Base-by-base conservation (phyloP, 2,329 filamentous ascomycete genomes). In the Talaromyces verruculosus region DNA sequence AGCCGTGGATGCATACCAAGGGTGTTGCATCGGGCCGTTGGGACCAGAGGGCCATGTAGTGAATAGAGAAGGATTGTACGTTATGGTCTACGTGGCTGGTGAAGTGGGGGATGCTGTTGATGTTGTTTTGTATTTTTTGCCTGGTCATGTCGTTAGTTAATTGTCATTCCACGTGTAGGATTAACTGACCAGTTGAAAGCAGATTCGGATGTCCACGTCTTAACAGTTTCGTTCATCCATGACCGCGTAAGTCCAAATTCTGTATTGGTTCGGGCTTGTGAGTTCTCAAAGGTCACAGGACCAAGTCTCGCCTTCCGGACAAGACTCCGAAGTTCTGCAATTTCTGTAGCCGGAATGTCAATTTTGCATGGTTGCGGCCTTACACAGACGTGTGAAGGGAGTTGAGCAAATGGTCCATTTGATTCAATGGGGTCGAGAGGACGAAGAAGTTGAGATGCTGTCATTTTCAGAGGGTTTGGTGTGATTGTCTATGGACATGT, bases 1-100 rank as follows among this genome's bases (percentile, higher is more conserved):
- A 87, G 55, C 85, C 86, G 68, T 87, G 85, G 19, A 84, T 71
- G 13, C 85, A 76, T 4, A 81, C 68, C 7, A 87, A 67, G 0
- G 86, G 85, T 0, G 83, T 76, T 0, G 85, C 86, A 67, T 83
- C 78, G 1, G 72, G 37, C 15, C 80, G 82, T 41, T 77, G 68
- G 0, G 85, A 87, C 72, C 87, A 88, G 0, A 88, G 75, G 0
- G 80, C 85, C 1, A 79, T 72, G 70, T 87, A 87, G 70, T 87
- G 85, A 45, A 87, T 75, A 2, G 78, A 72, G 65, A 49, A 64
- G 17, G 62, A 58, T 15, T 57, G 41, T 3, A 30, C 30, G 5
- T 81, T 77, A 4, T 64, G 15, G 3, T 67, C 61, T 11, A 61
- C 25, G 19, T 65, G 49, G 25, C 76, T 72, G 1, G 74, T 82